Conservation (phyloP, 257 asterid species). For the Echium plantagineum region DNA sequence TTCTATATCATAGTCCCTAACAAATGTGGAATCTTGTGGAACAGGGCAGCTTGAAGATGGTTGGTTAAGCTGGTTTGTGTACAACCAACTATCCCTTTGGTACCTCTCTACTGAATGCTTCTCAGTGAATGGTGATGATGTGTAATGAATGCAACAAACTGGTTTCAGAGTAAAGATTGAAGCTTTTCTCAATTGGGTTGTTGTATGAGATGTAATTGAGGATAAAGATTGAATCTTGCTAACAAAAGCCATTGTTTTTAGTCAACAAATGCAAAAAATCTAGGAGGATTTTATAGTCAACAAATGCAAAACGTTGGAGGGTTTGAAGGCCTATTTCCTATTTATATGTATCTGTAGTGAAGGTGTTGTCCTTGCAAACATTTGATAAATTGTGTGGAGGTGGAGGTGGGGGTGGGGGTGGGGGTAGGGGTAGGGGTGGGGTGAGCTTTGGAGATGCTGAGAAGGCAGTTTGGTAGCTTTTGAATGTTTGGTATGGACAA, state of each 20-base stretch:
- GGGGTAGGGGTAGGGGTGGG: constrained; percentile 9
- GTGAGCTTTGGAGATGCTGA: constrained; percentile 28
- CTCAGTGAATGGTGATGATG: constrained; percentile 88
- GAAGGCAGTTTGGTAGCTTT: constrained; percentile 34
- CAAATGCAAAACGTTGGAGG: not conserved
- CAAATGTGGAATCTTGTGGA: constrained; percentile 33
- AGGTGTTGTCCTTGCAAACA: constrained; percentile 8
- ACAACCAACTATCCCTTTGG: constrained; percentile 71
- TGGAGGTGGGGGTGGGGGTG: not conserved
- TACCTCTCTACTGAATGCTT: constrained; percentile 71
- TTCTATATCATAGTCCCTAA: constrained; percentile 71
- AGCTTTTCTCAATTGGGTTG: constrained; percentile 25
- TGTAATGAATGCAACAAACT: constrained; percentile 23
- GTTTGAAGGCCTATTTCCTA: not conserved
- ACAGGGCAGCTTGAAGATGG: constrained; percentile 34
- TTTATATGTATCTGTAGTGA: not conserved
- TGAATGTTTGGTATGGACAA: constrained; percentile 28
- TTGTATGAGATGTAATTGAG: constrained; percentile 21
- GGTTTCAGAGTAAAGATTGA: constrained; percentile 14
- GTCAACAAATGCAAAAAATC: no score
- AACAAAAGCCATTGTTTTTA: constrained; percentile 42
- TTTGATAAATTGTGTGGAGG: not conserved
- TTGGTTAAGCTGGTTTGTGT: constrained; percentile 40
- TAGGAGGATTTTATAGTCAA: no score
- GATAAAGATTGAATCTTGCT: constrained; percentile 37